A percentile compares a stretch with the other conserved stretches of the same genome.
Evolutionary conservation across 2,329 filamentous ascomycete genomes (phyloP).

Genomic region (Pseudogymnoascus sp.): DNA sequence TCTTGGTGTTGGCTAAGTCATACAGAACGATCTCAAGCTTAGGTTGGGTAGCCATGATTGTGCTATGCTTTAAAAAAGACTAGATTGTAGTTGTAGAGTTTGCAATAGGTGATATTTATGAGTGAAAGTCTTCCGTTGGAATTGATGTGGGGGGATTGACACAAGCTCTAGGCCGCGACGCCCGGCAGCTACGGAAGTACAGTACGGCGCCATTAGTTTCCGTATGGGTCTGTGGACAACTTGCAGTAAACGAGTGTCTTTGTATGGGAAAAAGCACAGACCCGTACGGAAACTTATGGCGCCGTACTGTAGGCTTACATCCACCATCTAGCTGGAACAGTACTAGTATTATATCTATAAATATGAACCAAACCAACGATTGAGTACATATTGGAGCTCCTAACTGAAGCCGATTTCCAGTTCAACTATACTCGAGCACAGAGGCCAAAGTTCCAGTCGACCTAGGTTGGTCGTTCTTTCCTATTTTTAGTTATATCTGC

Average conservation of each 20-base stretch:
- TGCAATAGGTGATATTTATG: background rate
- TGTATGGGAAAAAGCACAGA: too few relatives aligned
- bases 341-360: background rate
- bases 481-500: background rate
- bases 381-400: background rate
- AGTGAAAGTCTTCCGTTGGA: slow-evolving; percentile 3
- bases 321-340: background rate
- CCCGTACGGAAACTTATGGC: too few relatives aligned
- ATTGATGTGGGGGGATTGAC: background rate
- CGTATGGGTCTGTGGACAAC: too few relatives aligned
- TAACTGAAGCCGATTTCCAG: background rate
- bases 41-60: slow-evolving; percentile 20
- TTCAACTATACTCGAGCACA: background rate
- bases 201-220: too few relatives aligned
- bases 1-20: slow-evolving; percentile 33
- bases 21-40: slow-evolving; percentile 33
- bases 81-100: slow-evolving; percentile 9
- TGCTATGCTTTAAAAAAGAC: slow-evolving; percentile 11
- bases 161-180: background rate
- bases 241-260: too few relatives aligned
- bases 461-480: background rate
- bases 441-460: background rate
- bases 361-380: background rate
- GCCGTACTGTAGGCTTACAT: background rate
- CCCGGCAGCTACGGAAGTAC: background rate